Conservation (phyloP, 768 basidiomycete genomes). For the Boletus subparvulus region DNA sequence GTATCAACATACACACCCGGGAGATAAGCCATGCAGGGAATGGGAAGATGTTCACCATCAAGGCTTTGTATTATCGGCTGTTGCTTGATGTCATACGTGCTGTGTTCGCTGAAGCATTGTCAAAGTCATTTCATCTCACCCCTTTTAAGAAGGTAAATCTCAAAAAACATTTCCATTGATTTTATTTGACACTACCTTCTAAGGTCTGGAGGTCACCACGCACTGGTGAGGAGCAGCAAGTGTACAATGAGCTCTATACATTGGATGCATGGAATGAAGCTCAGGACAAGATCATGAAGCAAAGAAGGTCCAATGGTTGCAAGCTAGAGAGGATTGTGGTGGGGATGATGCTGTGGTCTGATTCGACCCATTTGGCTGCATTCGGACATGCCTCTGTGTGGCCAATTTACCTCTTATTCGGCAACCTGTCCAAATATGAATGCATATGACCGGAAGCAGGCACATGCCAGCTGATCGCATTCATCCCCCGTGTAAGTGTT, state of each 20-base stretch:
- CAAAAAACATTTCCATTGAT: too few species aligned
- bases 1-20: neutral
- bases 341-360: too few species aligned
- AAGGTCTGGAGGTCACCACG: neutral
- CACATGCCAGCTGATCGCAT: too few species aligned
- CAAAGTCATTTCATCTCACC: conserved; percentile 20
- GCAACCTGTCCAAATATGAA: too few species aligned
- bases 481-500: too few species aligned
- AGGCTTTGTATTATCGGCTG: conserved; percentile 26
- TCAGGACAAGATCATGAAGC: neutral
- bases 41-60: conserved; percentile 21
- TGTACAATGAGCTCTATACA: neutral
- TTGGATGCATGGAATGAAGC: neutral
- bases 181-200: too few species aligned
- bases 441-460: too few species aligned
- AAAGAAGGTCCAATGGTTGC: neutral
- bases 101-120: conserved; percentile 2
- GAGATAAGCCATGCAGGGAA: conserved; percentile 1
- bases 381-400: too few species aligned
- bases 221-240: neutral
- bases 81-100: conserved; percentile 14
- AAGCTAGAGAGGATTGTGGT: neutral
- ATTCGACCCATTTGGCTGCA: too few species aligned
- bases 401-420: too few species aligned
- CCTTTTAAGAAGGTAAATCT: conserved; percentile 22